Evolutionary conservation across 345 rosid species (phyloP).

Genomic region (Garcia nutans): DNA sequence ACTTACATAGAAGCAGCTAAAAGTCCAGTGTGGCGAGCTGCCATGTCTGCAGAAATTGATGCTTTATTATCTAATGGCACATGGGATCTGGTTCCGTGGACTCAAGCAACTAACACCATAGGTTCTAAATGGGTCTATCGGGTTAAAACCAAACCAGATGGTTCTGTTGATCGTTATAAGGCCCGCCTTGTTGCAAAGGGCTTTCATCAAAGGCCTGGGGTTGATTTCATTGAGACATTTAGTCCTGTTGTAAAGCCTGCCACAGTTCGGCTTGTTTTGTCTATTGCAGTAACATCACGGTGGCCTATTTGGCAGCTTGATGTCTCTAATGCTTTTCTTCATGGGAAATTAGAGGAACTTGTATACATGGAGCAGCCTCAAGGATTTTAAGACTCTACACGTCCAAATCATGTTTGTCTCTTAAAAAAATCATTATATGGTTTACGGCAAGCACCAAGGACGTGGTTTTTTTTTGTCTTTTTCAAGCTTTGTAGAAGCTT

Average conservation of each 20-base stretch:
- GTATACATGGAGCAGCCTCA: not conserved
- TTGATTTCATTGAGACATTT: not conserved
- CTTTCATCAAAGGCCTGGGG: not conserved
- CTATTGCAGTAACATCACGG: not conserved
- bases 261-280: not conserved
- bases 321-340: not conserved
- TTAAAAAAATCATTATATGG: too few relatives aligned
- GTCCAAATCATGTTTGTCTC: too few relatives aligned
- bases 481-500: too few relatives aligned
- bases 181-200: not conserved
- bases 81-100: not conserved
- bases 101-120: not conserved
- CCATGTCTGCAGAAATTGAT: not conserved
- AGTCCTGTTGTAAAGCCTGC: not conserved
- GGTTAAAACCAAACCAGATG: not conserved
- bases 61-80: not conserved
- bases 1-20: not conserved
- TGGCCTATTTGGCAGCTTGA: not conserved
- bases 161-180: not conserved
- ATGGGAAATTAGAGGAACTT: not conserved
- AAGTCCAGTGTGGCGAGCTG: not conserved
- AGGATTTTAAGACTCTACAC: too few relatives aligned
- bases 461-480: too few relatives aligned
- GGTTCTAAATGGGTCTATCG: not conserved
- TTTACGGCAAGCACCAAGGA: too few relatives aligned